Base-by-base conservation (phyloP, 441 rosid genomes). In the Gossypium aridum region DNA sequence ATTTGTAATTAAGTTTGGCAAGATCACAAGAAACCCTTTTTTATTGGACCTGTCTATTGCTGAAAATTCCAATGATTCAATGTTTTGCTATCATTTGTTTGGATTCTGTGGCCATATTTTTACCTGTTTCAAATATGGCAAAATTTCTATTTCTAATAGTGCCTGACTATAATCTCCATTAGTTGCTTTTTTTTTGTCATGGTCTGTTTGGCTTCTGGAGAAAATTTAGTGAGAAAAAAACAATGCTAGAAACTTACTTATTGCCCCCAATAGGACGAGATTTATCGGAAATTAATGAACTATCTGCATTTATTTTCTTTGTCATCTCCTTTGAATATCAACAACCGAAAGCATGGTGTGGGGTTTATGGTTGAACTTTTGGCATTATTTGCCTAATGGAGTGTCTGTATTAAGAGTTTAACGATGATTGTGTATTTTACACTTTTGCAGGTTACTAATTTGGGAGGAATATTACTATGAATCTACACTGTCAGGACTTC, bases 391-490 rank as follows among this genome's bases (percentile, higher is more conserved):
- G 10, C 59, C 68, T 47, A 17, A 31, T 13, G 65, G 43, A n/a
- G 17, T 43, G 22, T 23, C 49, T 28, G 71, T 10, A 9, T 28
- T 64, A 28, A 66, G 47, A 69, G 61, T 19, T 19, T 20, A 19
- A 53, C 4, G 8, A 56, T 20, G 61, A 6, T 22, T 19, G 13
- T 28, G 56, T 47, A 64, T 20, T 49, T 39, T 55, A 55, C 47
- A 14, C 60, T 55, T 31, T 65, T 76, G 70, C 83, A 93, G 97
- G 82, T 85, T 93, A 75, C 80, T 91, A 77, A 88, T 93, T 60
- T 95, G 95, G 98, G 99, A 95, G 81, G 98, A 90, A 79, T 90
- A 92, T 74, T 83, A 87, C 66, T 79, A 79, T 23, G 89, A 88
- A 79, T 75, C 89, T 5, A 34, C 64, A 7, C 77, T 77, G 63